Evolutionary conservation across 495 filamentous ascomycete genomes (phyloP), one percentile per base, ranked within the genome.

Genomic region (Jackrogersella minutella): DNA sequence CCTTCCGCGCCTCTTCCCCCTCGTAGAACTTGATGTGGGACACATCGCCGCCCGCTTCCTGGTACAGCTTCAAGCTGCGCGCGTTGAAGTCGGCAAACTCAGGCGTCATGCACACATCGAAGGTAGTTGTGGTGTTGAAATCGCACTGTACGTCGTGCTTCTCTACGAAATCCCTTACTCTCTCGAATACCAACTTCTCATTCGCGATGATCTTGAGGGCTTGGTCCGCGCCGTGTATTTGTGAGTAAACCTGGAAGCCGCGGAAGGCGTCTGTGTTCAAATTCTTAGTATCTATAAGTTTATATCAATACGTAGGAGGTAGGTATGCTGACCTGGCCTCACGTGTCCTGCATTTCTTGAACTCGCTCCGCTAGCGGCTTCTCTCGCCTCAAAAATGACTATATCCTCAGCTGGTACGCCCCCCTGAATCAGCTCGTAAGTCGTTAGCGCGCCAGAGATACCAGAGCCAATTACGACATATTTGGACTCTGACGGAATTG

Each of bases 261-360:
- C 72, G 69, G 59, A 74, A 74, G n/a, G 72, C 72, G 33, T 74
- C 72, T 73, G n/a, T 30, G 13, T 14, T 0, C 1, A 4, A 0
- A 13, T 10, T 14, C 17, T 59, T 19, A 68, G 44, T 16, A 58
- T 24, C 11, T 17, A 6, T 6, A 22, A 46, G 8, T 21, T 31
- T 17, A 13, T 22, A 14, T 8, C 31, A 1, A 16, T 28, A 21
- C 13, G 14, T 26, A 13, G 17, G 10, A 28, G 19, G n/a, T 30
- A 9, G 17, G 13, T 11, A 17, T n/a, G 14, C 64, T 56, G 51
- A 74, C 72, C 72, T 58, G 72, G 72, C 36, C 72, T 53, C 44
- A 74, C 72, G 19, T 74, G 72, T 39, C 72, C 72, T 24, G 72
- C 72, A 60, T 74, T 74, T 33, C 72, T 58, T 10, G 72, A 74